phyloP scores from a whole-genome alignment of 331 rosid genomes.

The Phaseolus coccineus region DNA sequence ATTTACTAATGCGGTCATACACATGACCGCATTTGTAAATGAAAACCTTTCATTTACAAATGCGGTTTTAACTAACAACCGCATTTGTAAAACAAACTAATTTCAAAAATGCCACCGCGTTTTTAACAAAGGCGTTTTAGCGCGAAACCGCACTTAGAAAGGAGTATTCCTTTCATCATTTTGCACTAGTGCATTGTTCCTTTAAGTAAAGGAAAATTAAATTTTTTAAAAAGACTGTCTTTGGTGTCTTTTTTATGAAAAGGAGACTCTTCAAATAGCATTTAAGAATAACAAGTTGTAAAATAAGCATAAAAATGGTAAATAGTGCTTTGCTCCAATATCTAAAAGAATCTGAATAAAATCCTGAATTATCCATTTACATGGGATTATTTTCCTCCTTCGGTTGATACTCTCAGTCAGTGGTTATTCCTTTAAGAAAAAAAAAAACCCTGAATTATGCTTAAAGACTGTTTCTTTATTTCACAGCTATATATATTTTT shows the following conservation, averaged over 20 bases:
- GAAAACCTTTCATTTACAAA: too few relatives aligned
- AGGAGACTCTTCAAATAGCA: background rate
- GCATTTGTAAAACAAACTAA: too few relatives aligned
- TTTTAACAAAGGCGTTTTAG: too few relatives aligned
- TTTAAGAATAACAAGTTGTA: background rate
- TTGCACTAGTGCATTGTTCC: too few relatives aligned
- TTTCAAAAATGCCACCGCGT: too few relatives aligned
- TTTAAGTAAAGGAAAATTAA: background rate
- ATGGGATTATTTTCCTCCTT: background rate
- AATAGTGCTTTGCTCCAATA: background rate
- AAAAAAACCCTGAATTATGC: background rate
- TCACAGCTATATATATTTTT: background rate
- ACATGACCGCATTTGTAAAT: too few relatives aligned
- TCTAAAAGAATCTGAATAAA: slow-evolving; percentile 31
- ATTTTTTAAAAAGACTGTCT: background rate
- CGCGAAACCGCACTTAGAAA: too few relatives aligned
- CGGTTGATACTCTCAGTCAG: background rate
- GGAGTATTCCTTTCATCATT: too few relatives aligned
- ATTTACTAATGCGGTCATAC: too few relatives aligned
- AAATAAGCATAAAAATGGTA: background rate
- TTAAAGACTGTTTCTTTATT: background rate
- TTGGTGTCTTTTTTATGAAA: slow-evolving; percentile 3
- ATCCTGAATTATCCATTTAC: background rate
- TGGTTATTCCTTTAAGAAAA: slow-evolving; percentile 2
- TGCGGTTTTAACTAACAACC: too few relatives aligned